Percentiles rank a stretch among this genome's conserved stretches.
Evolutionary conservation across 495 filamentous ascomycete species (phyloP).

Genomic region (Echria macrotheca): DNA sequence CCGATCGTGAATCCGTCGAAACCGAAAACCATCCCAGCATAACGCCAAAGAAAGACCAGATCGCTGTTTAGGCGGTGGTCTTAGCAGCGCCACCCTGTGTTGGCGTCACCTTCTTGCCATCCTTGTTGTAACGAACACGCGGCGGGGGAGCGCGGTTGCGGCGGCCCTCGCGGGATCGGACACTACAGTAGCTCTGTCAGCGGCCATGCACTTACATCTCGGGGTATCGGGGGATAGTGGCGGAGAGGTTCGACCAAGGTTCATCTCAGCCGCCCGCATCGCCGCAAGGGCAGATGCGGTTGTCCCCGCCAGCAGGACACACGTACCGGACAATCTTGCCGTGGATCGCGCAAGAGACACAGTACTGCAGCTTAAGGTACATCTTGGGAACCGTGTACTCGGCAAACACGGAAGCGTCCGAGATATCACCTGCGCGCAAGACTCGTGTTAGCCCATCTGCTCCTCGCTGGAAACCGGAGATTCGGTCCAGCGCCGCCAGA

Average conservation of each 20-base stretch:
- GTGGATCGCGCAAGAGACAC: conserved; percentile 99
- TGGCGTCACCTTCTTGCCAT: conserved; percentile 99
- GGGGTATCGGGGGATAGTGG: conserved; percentile 19
- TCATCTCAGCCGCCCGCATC: conserved; percentile 53
- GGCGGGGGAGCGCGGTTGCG: conserved; percentile 98
- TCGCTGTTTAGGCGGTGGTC: conserved; percentile 21
- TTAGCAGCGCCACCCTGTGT: conserved; percentile 63
- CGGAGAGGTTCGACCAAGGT: conserved; percentile 52
- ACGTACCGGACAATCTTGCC: conserved; percentile 99
- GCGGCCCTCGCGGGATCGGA: conserved; percentile 93
- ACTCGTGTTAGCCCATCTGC: conserved; percentile 16
- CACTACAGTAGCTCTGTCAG: conserved; percentile 56
- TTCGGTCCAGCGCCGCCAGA: neutral
- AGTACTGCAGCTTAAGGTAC: conserved; percentile 99
- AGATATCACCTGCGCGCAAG: conserved; percentile 86
- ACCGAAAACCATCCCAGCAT: conserved; percentile 25
- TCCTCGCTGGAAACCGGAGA: too few relatives aligned
- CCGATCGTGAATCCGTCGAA: conserved; percentile 19
- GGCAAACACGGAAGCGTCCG: conserved; percentile 95
- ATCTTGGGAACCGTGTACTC: conserved; percentile 99
- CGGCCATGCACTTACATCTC: conserved; percentile 10
- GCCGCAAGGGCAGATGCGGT: conserved; percentile 25
- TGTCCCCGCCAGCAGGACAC: conserved; percentile 35
- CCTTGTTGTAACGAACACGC: conserved; percentile 98
- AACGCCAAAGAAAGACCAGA: conserved; percentile 20